Percentiles rank a stretch among this genome's conserved stretches.
phyloP scores from a whole-genome alignment of 768 basidiomycete genomes.

The Sutorius australiensis region DNA sequence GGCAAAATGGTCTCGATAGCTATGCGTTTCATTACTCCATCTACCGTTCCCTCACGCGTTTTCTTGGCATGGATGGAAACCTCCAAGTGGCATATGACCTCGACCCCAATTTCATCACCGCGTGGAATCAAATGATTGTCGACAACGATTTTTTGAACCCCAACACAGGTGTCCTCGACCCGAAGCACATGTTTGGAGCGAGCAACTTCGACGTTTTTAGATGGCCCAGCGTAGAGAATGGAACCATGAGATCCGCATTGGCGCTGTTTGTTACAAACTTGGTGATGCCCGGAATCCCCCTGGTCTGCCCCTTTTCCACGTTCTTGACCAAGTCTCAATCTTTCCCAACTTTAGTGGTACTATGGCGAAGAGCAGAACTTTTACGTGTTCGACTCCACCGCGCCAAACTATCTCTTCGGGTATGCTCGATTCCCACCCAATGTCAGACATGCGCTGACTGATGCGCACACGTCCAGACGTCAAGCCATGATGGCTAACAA shows the following conservation, averaged over 20 bases:
- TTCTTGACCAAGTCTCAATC: background rate
- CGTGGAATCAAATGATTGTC: constrained; percentile 91
- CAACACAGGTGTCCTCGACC: constrained; percentile 62
- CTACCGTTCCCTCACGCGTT: constrained; percentile 81
- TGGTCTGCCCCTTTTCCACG: constrained; percentile 43
- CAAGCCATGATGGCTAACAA: constrained; percentile 83
- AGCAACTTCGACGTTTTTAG: constrained; percentile 94
- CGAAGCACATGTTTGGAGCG: constrained; percentile 86
- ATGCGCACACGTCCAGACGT: constrained; percentile 50
- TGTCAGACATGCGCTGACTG: constrained; percentile 1
- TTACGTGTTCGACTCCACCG: constrained; percentile 84
- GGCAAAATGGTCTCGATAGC: constrained; percentile 62
- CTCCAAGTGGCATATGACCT: constrained; percentile 86
- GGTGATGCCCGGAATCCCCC: constrained; percentile 82
- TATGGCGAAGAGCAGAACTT: constrained; percentile 94
- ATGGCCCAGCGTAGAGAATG: constrained; percentile 87
- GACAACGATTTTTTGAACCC: constrained; percentile 84
- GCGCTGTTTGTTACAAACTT: constrained; percentile 76
- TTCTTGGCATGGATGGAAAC: constrained; percentile 96
- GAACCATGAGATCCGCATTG: constrained; percentile 70
- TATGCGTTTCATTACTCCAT: constrained; percentile 94
- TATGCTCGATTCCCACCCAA: constrained; percentile 30
- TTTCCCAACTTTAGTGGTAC: constrained; percentile 47
- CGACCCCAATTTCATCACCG: constrained; percentile 75
- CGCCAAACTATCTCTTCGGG: constrained; percentile 90